Conservation (phyloP, 1,139 yeast species). For the Tardiomyces blankii region DNA sequence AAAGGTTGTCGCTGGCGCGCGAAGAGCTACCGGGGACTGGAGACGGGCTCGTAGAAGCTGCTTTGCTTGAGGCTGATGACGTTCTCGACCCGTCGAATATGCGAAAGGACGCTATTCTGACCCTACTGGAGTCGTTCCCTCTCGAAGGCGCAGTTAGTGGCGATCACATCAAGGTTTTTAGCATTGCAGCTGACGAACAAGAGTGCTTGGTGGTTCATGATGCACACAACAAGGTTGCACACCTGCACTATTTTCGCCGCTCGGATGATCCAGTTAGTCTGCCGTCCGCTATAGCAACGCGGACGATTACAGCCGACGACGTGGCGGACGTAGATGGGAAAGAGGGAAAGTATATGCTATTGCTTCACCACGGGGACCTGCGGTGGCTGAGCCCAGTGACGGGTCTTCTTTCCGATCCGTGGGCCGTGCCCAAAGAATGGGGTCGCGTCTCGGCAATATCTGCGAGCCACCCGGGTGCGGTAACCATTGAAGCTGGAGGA, state of each 20-base stretch:
- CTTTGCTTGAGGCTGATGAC: constrained; percentile 6
- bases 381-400: neutral
- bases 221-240: neutral
- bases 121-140: constrained; percentile 40
- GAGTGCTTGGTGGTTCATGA: neutral
- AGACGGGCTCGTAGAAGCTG: constrained; percentile 9
- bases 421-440: neutral
- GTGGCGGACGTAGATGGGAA: neutral
- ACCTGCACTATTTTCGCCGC: neutral
- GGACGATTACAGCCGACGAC: neutral
- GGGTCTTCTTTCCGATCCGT: neutral
- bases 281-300: neutral
- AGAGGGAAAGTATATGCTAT: neutral
- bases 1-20: constrained; percentile 12
- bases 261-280: neutral
- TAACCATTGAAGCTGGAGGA: neutral
- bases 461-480: constrained; percentile 40
- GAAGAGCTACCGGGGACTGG: constrained; percentile 11
- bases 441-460: neutral
- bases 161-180: neutral
- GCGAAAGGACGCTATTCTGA: constrained; percentile 57
- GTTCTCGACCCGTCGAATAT: constrained; percentile 20
- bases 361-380: neutral
- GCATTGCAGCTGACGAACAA: neutral
- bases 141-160: neutral